Base-by-base conservation (phyloP, 306 rosid genomes). In the Senna siamea region DNA sequence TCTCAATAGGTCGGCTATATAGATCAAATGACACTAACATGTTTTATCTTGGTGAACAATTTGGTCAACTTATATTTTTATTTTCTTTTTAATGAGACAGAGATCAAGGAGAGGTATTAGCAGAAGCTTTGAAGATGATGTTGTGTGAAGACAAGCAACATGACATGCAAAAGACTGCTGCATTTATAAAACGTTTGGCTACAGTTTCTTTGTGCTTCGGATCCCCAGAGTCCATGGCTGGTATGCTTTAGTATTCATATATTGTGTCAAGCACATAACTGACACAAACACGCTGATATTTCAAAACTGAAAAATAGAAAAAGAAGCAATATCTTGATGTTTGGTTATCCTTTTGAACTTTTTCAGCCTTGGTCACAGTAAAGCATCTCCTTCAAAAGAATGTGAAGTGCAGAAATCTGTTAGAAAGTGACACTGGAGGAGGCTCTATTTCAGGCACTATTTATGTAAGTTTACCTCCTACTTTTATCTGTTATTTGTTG, bases 121-220 rank as follows among this genome's bases (percentile, higher is more conserved):
- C 99, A 37, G 99, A 95, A 82, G 98, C 98, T 61, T 80, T 95
- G 83, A 95, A 92, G 84, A 80, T 88, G 34, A 95, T 95, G 99
- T 71, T 95, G 81, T 95, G 96, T 48, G 99, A 95, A 7, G 98
- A 92, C 74, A 95, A 86, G 87, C 99, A 95, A 66, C 96, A 90
- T 80, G 99, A 90, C 90, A 95, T 92, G 98, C 99, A 92, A 80
- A 95, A 95, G 85, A 85, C 98, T 56, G 99, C 97, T 75, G 99
- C 97, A 72, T 95, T 95, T 77, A 84, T 95, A 71, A 92, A 95
- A 75, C 93, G 98, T 77, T 79, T 95, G 80, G 84, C 99, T 26
- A 87, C 93, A 44, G 83, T 88, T 80, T 83, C 97, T 23, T 72
- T 92, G 32, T 77, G 83, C 81, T 86, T 87, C 60, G 98, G 97